Base-by-base conservation (phyloP, 2,329 filamentous ascomycete genomes). In the Colletotrichum costaricense region DNA sequence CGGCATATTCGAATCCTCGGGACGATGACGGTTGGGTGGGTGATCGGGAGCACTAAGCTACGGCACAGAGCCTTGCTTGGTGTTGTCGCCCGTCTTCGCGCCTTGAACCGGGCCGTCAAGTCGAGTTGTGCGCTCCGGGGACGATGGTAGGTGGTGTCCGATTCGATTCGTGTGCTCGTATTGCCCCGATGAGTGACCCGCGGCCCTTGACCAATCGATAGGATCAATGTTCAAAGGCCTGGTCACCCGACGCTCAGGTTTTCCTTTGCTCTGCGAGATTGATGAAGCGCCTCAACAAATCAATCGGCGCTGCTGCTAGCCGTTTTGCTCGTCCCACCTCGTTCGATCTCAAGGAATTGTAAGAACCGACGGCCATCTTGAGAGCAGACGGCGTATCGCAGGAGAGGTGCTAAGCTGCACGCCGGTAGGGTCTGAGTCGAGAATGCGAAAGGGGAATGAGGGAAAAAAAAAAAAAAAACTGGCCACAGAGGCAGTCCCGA, bases 1-100 rank as follows among this genome's bases (percentile, higher is more conserved):
- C 33, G 38, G 33, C 42, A 52, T 55, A 28, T 22, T 60, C 56
- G 42, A 55, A 28, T 55, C 16, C 14, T 52, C 60, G 60, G 70
- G 55, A 54, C 67, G 67, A 62, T n/a, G 46, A 55, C 26, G 58
- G 69, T 42, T 30, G 57, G 52, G 55, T 54, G 67, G 67, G n/a
- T 70, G 56, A 12, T 62, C 70, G 60, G 70, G 67, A 70, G 16
- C 67, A 60, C 60, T 67, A 57, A 60, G 35, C 46, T n/a, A 60
- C 56, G 60, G 52, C 62, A 54, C 22, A 63, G 7, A 22, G 42
- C 42, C 19, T 19, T 49, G 54, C 26, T 46, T 70, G 22, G 59
- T 60, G 35, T 30, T 33, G 30, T 24, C 52, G n/a, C 35, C 54
- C 38, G 66, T 26, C 69, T 35, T 33, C 22, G 33, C 42, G 42